These are phyloP conservation scores for Silene conica DNA, from an alignment of 148 eudicot genomes.

Conservation along the genomic window DNA sequence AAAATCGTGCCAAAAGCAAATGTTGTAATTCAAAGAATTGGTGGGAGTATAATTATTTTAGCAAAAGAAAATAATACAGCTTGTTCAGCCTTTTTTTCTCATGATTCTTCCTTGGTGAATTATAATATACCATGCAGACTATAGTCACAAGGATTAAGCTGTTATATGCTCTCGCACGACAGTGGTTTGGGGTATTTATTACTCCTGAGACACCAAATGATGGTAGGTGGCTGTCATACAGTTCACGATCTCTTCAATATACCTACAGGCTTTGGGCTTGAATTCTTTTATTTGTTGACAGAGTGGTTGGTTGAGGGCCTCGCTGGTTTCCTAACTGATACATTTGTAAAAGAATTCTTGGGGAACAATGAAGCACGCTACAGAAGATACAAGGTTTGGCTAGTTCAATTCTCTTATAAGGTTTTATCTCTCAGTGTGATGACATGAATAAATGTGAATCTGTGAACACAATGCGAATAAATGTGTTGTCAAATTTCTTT, in stretches of 20 bases:
- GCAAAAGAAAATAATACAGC: not conserved
- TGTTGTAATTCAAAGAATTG: no score
- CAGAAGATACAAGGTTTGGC: slow-evolving; percentile 83
- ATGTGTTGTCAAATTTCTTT: not conserved
- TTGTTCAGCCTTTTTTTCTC: not conserved
- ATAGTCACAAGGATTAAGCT: slow-evolving; percentile 86
- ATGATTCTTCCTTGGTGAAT: slow-evolving; percentile 7
- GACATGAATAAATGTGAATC: not conserved
- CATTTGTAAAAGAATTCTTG: slow-evolving; percentile 66
- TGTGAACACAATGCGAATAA: not conserved
- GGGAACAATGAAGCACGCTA: slow-evolving; percentile 97
- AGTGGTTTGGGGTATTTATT: slow-evolving; percentile 97
- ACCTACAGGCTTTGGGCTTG: slow-evolving; percentile 10
- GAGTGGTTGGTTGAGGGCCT: slow-evolving; percentile 98
- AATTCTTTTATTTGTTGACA: slow-evolving; percentile 31
- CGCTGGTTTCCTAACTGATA: slow-evolving; percentile 87
- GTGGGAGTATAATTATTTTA: no score
- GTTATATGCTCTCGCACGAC: slow-evolving; percentile 89
- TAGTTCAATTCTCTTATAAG: not conserved
- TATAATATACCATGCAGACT: slow-evolving; percentile 42
- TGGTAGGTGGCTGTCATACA: slow-evolving; percentile 48
- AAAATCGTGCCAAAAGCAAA: no score
- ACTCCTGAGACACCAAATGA: slow-evolving; percentile 86
- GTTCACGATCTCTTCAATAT: slow-evolving; percentile 10
- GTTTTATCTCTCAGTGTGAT: not conserved